Evolutionary conservation across 495 filamentous ascomycete species (phyloP).

Genomic region (Penicillium silybi): DNA sequence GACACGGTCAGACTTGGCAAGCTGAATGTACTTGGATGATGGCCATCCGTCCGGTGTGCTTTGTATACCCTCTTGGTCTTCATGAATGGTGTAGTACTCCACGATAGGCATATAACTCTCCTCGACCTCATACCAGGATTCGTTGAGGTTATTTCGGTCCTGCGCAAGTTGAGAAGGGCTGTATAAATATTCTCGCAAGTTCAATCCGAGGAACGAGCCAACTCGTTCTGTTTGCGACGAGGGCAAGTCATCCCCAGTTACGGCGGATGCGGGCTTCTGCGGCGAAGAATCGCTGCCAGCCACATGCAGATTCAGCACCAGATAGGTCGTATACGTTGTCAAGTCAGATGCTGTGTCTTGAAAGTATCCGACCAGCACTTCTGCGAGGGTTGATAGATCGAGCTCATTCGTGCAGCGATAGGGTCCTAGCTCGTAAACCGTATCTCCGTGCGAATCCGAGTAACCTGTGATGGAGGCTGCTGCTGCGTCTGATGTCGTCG

Average conservation of each 20-base stretch:
- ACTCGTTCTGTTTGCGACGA: conserved; percentile 21
- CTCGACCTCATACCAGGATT: conserved; percentile 52
- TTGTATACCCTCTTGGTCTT: conserved; percentile 29
- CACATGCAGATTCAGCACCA: conserved; percentile 59
- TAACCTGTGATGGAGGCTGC: conserved; percentile 25
- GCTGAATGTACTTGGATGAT: conserved; percentile 51
- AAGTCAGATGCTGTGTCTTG: conserved; percentile 41
- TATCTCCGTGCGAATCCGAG: conserved; percentile 28
- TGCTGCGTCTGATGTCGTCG: conserved; percentile 24
- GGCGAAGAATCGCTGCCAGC: conserved; percentile 41
- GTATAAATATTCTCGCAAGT: conserved; percentile 50
- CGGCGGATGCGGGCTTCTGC: conserved; percentile 31
- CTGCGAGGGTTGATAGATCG: conserved; percentile 42
- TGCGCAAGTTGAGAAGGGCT: conserved; percentile 42
- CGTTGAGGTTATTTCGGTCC: conserved; percentile 54
- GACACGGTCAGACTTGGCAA: conserved; percentile 46
- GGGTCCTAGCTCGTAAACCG: conserved; percentile 48
- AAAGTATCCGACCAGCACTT: conserved; percentile 48
- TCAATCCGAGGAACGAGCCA: conserved; percentile 32
- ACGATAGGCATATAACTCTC: conserved; percentile 42
- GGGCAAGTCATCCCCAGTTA: conserved; percentile 36
- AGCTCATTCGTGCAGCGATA: conserved; percentile 54
- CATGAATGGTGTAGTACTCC: conserved; percentile 49
- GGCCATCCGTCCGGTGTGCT: conserved; percentile 63
- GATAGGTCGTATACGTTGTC: conserved; percentile 41